Evolutionary conservation across 257 asterid species (phyloP).

Genomic region (Solanum etuberosum): DNA sequence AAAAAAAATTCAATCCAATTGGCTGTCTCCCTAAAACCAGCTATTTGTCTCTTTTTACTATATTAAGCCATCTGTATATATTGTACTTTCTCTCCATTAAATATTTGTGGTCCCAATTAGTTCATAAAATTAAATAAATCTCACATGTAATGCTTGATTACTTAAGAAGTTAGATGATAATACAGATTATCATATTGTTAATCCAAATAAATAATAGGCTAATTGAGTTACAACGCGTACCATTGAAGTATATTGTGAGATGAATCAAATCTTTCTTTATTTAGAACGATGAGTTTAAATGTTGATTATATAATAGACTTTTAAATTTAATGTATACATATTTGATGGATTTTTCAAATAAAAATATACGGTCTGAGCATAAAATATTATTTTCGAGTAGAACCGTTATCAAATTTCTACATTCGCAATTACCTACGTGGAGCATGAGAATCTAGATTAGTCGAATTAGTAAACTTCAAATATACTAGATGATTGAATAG

Average conservation of each 20-base stretch:
- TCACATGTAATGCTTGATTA: not conserved
- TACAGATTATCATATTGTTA: not conserved
- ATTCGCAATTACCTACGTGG: rapidly evolving
- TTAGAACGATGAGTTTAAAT: not conserved
- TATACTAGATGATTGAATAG: too few relatives aligned
- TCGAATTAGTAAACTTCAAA: not conserved
- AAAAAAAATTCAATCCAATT: not conserved
- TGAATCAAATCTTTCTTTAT: not conserved
- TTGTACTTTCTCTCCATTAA: not conserved
- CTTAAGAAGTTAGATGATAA: not conserved
- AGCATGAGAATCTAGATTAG: not conserved
- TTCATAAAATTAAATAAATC: not conserved
- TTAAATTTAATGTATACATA: too few relatives aligned
- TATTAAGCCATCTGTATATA: not conserved
- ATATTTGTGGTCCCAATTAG: not conserved
- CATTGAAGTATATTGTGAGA: not conserved
- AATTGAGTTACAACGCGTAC: not conserved
- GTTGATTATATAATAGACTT: rapidly evolving
- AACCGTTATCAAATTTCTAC: rapidly evolving
- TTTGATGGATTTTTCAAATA: too few relatives aligned
- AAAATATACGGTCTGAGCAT: rapidly evolving
- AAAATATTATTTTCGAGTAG: rapidly evolving
- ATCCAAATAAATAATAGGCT: not conserved
- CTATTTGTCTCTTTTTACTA: not conserved
- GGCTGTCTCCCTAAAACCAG: slow-evolving; percentile 12